Conservation (phyloP, 2,329 filamentous ascomycete genomes). For the Microdochium trichocladiopsis region DNA sequence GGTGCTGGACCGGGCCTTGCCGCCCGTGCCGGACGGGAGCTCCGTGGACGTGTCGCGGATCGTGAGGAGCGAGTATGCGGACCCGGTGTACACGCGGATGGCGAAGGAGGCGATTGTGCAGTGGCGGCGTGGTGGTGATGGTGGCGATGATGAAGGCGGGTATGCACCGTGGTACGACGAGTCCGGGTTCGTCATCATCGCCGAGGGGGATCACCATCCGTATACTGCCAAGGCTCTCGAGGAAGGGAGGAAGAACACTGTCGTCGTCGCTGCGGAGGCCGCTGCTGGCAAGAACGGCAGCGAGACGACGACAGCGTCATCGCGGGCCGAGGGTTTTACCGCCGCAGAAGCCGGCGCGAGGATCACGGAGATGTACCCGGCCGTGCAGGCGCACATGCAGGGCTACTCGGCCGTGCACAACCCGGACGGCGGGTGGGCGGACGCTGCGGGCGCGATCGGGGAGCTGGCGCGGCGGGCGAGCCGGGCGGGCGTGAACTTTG, state of each 20-base stretch:
- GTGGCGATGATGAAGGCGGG: slow-evolving; percentile 1
- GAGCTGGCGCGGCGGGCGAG: slow-evolving; percentile 32
- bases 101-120: slow-evolving; percentile 21
- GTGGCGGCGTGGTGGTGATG: background rate
- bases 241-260: background rate
- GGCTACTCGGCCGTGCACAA: slow-evolving; percentile 5
- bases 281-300: background rate
- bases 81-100: slow-evolving; percentile 53
- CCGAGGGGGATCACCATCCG: background rate
- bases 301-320: background rate
- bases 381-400: slow-evolving; percentile 4
- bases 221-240: background rate
- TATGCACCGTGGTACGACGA: slow-evolving; percentile 1
- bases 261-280: background rate
- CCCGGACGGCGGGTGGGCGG: slow-evolving; percentile 10
- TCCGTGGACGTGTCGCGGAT: slow-evolving; percentile 34
- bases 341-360: background rate
- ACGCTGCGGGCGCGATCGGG: slow-evolving; percentile 17
- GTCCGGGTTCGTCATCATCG: slow-evolving; percentile 1
- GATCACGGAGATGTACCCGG: slow-evolving; percentile 4
- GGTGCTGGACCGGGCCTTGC: slow-evolving; percentile 24
- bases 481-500: slow-evolving; percentile 31
- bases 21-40: slow-evolving; percentile 27
- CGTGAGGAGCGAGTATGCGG: slow-evolving; percentile 53
- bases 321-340: background rate